phyloP scores from a whole-genome alignment of 2,329 filamentous ascomycete genomes.

The Pseudocercospora pini-densiflorae region DNA sequence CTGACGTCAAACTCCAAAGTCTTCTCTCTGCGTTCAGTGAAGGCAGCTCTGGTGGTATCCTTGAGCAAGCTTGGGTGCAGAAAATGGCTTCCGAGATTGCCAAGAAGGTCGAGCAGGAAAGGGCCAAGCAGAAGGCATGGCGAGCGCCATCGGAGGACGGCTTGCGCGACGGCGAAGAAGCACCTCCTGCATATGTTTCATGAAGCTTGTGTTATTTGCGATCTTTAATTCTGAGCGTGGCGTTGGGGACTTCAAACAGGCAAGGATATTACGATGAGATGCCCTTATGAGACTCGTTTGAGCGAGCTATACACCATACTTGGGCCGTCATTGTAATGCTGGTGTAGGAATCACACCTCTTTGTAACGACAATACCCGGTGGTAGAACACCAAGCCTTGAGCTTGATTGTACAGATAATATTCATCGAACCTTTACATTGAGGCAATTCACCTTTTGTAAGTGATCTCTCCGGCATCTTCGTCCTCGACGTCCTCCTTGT shows the following conservation, averaged over 20 bases:
- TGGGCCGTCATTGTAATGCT: neutral
- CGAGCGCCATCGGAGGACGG: constrained; percentile 22
- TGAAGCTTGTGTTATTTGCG: constrained; percentile 22
- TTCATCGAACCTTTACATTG: neutral
- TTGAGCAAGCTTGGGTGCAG: constrained; percentile 84
- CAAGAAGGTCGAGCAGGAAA: constrained; percentile 84
- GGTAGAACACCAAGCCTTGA: neutral
- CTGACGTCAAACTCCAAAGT: constrained; percentile 28
- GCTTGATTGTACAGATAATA: constrained; percentile 6
- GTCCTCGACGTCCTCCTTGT: constrained; percentile 23
- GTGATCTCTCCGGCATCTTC: constrained; percentile 8
- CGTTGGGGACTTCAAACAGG: neutral
- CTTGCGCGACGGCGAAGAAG: constrained; percentile 30
- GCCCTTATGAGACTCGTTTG: neutral
- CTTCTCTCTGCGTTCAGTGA: constrained; percentile 31
- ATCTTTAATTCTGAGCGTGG: neutral
- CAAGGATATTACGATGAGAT: constrained; percentile 2
- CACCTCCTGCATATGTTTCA: constrained; percentile 44
- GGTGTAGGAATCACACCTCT: neutral
- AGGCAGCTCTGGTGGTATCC: constrained; percentile 56
- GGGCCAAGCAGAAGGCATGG: constrained; percentile 49
- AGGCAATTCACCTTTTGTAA: neutral
- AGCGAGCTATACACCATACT: neutral
- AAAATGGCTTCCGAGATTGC: constrained; percentile 96
- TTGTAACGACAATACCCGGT: neutral